Evolutionary conservation across 257 asterid genomes (phyloP), one percentile per base, ranked within the genome.

Genomic region (Salvia rosmarinus): DNA sequence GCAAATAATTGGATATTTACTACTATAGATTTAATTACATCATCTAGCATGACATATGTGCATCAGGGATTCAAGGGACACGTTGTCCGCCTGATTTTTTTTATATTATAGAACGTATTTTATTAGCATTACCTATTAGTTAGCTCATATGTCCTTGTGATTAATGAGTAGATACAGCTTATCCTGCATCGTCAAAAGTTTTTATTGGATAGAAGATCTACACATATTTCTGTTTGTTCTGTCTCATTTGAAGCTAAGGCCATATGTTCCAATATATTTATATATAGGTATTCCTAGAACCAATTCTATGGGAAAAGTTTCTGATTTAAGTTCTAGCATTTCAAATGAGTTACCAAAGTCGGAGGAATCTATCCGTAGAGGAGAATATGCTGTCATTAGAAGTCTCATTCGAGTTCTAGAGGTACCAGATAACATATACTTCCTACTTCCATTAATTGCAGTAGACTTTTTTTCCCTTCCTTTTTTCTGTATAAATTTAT

Each of bases 371-470:
- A 84, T 90, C 70, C 95, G 86, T 65, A 86, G 94, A 83, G 98
- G 98, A 78, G 98, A 93, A 80, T 93, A 93, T 85, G 77, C 92
- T 59, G 97, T 90, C 73, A 89, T 93, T 81, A 86, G 98, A 85
- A 93, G 98, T 83, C 88, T 93, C 80, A 89, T 89, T 77, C 89
- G 98, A 73, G 98, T 93, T 77, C 79, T 93, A 68, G 98, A 93
- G 96, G 98, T 93, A 80, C 55, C 58, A 73, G 59, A 67, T 66
- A 58, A 63, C 71, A 57, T 68, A 77, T 68, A 72, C 44, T 71
- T 70, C 52, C 72, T 74, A 59, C 54, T 40, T 69, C 75, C 65
- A 17, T 55, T n/a, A 1, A 39, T 44, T 73, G 68, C 81, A 30
- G 59, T 32, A 28, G 43, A 42, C 5, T 7, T 8, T 56, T 56